Evolutionary conservation across 2,329 filamentous ascomycete species (phyloP).

Genomic region (Laburnicola sp.): DNA sequence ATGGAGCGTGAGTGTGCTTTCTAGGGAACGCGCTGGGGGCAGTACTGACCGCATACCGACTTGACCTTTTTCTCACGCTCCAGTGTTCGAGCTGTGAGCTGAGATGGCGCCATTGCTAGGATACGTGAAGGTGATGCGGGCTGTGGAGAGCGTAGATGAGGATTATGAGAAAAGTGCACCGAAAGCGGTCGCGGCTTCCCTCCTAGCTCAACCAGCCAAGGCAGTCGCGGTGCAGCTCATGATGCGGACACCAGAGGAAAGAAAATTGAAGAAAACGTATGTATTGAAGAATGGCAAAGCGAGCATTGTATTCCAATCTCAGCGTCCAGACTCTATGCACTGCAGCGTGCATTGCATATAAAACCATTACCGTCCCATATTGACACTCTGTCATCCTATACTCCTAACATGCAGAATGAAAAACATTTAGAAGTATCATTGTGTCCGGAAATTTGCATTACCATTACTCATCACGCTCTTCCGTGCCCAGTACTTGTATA

Average conservation of each 20-base stretch:
- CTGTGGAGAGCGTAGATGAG: not conserved
- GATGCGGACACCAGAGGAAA: too few species aligned
- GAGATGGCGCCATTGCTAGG: conserved; percentile 28
- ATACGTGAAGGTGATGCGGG: not conserved
- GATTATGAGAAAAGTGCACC: not conserved
- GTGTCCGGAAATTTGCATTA: not conserved
- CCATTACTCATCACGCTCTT: not conserved
- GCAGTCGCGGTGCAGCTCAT: not conserved
- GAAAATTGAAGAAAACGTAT: too few species aligned
- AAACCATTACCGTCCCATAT: not conserved
- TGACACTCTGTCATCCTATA: not conserved
- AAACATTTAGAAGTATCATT: not conserved
- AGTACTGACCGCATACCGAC: conserved; percentile 32
- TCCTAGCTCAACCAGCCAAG: not conserved
- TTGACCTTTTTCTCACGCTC: conserved; percentile 45
- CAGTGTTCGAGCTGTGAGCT: conserved; percentile 19
- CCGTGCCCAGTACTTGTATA: not conserved
- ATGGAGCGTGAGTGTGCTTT: conserved; percentile 13
- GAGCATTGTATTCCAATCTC: too few species aligned
- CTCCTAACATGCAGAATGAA: not conserved
- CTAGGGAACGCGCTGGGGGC: not conserved
- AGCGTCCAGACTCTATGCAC: too few species aligned
- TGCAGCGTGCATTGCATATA: too few species aligned
- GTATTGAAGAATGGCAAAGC: too few species aligned
- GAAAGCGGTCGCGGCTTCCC: not conserved